Evolutionary conservation across 306 rosid genomes (phyloP), one percentile per base, ranked within the genome.

Genomic region (Fragaria ananassa): DNA sequence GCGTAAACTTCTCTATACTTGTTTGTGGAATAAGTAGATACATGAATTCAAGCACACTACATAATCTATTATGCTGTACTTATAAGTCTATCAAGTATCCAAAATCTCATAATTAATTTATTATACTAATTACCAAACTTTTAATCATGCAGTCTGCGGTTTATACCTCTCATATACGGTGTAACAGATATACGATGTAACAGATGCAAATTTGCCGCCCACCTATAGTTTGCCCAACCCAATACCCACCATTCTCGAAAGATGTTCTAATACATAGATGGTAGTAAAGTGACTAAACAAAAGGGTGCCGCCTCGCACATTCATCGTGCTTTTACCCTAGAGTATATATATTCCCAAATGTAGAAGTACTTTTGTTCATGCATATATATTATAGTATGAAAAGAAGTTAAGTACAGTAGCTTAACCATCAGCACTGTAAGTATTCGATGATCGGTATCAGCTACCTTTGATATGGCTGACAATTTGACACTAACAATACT

Each of bases 41-140:
- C 67, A 53, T 67, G 80, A 53, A 67, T 76, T 76, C 15, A 66
- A 66, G 57, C 13, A 60, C 39, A 60, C 66, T 60, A 12, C 67
- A 67, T 25, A 6, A 19, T n/a, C 46, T 66, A 41, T 8, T 41
- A 41, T 41, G 10, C 44, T 41, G 0, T 37, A 8, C 9, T 41
- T 41, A 8, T 41, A 41, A 41, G 44, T 41, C 10, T 41, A 41
- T 41, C 41, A 37, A 41, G 44, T 41, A 41, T 41, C 8, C 1
- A 41, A 41, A 41, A 41, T 41, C 44, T 6, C 44, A 6, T 41
- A 6, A 41, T 6, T 6, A 6, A 41, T 37, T 37, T 37, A 37
- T 37, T 0, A 37, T 37, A 37, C 41, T 37, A 37, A 37, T 8
- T 5, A 37, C 7, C 41, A 37, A 37, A 37, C 5, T 37, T 5